Percentiles rank a stretch among this genome's conserved stretches.
Evolutionary conservation across 2,329 filamentous ascomycete species (phyloP).

Genomic region (Trichoderma sp.): DNA sequence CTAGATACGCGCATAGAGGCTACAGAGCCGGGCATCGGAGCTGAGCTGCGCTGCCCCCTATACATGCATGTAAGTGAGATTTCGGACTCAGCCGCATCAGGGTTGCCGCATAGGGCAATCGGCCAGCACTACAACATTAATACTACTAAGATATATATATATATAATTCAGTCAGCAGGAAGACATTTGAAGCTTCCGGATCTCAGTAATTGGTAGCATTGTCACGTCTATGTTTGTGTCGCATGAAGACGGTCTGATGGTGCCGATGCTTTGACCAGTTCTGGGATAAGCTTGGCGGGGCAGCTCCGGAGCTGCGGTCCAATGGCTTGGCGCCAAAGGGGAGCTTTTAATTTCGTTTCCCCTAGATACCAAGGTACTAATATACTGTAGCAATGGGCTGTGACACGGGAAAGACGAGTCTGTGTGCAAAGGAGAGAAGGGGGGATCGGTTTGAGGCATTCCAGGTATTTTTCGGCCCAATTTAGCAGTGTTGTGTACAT

Average conservation of each 20-base stretch:
- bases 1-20: neutral
- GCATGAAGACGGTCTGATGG: no score
- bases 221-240: neutral
- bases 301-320: slow-evolving; percentile 10
- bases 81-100: neutral
- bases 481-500: neutral
- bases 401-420: neutral
- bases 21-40: neutral
- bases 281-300: slow-evolving; percentile 2
- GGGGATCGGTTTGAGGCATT: neutral
- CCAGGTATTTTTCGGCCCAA: neutral
- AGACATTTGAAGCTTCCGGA: neutral
- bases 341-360: neutral
- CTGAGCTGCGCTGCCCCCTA: neutral
- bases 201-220: neutral
- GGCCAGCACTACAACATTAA: neutral
- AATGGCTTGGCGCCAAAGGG: neutral
- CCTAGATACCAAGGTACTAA: neutral
- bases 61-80: neutral
- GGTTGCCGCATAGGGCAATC: neutral
- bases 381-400: neutral
- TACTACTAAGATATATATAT: neutral
- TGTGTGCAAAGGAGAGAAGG: neutral
- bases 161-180: neutral
- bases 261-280: no score